Evolutionary conservation across 2,329 filamentous ascomycete species (phyloP), one percentile per base, ranked within the genome.

Genomic region (Hirsutella minnesotensis): DNA sequence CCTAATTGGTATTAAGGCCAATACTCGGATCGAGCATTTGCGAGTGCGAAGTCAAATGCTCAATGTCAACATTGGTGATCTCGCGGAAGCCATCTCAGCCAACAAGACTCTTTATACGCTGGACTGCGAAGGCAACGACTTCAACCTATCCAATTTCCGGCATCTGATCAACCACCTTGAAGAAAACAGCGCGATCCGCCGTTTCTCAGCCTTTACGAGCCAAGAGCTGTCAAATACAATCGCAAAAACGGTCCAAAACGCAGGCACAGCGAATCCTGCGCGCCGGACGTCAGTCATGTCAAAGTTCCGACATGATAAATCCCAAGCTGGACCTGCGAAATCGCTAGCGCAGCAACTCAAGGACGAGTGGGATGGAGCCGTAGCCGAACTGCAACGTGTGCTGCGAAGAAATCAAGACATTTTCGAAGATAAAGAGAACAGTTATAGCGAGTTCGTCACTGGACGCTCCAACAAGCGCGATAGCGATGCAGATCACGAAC

Each of bases 41-140:
- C 66, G 73, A 2, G 63, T 78, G 38, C 69, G 72, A 47, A 77
- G 73, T 52, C 74, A 78, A 53, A 69, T 72, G 58, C 62, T 74
- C 8, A 69, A 72, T 47, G 61, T 69, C 48, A 74, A 75, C 44
- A 68, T 73, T 18, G 74, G 71, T 21, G 68, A 71, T 39, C 53
- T 76, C 35, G 72, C 71, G 34, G 65, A 64, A 34, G 69, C 70
- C 2, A 63, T 78, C 15, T 63, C 66, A 5, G 55, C 57, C 24
- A 77, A 76, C 52, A 61, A 58, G 45, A 66, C 65, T 0, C 62
- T 78, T 3, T 62, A 64, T 22, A 72, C 72, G 42, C 56, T 78
- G 15, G 74, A 78, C 52, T 73, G 71, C 49, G 68, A 71, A 34
- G 66, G 69, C 48, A 77, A 77, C 46, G 68, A 68, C 42, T 71